Conservation (phyloP, 1,139 yeast species). For the Ashbya aceris region DNA sequence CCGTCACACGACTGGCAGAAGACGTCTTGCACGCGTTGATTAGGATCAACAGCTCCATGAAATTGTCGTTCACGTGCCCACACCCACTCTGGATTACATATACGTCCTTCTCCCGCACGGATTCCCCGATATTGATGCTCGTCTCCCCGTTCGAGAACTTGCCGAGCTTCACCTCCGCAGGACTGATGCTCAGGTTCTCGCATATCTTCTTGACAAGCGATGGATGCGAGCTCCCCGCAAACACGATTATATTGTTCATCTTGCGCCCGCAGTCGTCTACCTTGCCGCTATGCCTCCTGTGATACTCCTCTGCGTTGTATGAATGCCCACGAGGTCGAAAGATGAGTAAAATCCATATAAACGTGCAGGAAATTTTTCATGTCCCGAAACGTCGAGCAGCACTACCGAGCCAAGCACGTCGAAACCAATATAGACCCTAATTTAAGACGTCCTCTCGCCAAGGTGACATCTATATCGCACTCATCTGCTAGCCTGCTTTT, state of each 20-base stretch:
- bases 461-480: no score
- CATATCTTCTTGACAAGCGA: conserved; percentile 52
- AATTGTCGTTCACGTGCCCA: conserved; percentile 85
- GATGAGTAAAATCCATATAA: no score
- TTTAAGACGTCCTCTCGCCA: no score
- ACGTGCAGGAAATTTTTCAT: no score
- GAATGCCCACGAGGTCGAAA: no score
- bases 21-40: conserved; percentile 95
- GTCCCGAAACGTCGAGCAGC: no score
- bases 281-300: no score
- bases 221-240: conserved; percentile 67
- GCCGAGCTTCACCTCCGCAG: conserved; percentile 47
- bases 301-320: no score
- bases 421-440: no score
- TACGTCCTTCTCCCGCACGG: conserved; percentile 90
- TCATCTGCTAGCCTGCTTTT: no score
- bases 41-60: conserved; percentile 79
- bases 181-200: conserved; percentile 54
- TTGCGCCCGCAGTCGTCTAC: no score
- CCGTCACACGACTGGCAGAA: conserved; percentile 86
- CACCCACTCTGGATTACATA: conserved; percentile 63
- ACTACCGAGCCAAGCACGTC: no score
- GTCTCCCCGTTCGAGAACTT: conserved; percentile 84
- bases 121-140: conserved; percentile 69
- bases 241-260: conserved; percentile 63